Conservation (phyloP, 495 filamentous ascomycete species). For the Letharia columbiana region DNA sequence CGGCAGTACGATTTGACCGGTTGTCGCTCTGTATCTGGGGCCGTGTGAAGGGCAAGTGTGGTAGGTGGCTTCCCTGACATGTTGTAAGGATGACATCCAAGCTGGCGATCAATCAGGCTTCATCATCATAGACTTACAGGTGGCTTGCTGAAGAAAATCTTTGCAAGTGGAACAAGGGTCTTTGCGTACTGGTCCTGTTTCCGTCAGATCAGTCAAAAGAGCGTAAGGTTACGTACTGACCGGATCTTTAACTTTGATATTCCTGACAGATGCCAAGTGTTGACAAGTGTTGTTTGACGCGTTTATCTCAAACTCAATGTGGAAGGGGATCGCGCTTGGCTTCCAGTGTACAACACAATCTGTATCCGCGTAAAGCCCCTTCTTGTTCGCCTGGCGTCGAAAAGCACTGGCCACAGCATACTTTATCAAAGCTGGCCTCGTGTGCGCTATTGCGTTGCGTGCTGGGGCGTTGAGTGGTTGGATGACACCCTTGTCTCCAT, state of each 20-base stretch:
- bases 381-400: background rate
- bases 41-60: slow-evolving; percentile 9
- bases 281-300: background rate
- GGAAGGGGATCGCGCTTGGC: slow-evolving; percentile 10
- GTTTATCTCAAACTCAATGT: slow-evolving; percentile 1
- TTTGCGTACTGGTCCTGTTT: slow-evolving; percentile 4
- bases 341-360: slow-evolving; percentile 12
- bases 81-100: background rate
- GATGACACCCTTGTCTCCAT: background rate
- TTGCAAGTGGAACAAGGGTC: slow-evolving; percentile 4
- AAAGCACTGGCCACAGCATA: background rate
- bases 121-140: background rate
- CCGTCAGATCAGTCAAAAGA: background rate
- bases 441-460: slow-evolving; percentile 8
- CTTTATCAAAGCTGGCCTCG: slow-evolving; percentile 4
- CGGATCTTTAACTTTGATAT: background rate
- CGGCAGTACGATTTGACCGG: background rate
- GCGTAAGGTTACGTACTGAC: background rate
- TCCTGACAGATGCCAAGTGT: slow-evolving; percentile 10
- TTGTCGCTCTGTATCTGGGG: background rate
- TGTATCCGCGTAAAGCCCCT: background rate
- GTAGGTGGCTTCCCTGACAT: background rate
- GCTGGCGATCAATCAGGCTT: background rate
- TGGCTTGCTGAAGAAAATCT: background rate
- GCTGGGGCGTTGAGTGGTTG: background rate